Base-by-base conservation (phyloP, 225 moss, liverwort and hornwort species). In the Marchantia paleacea region DNA sequence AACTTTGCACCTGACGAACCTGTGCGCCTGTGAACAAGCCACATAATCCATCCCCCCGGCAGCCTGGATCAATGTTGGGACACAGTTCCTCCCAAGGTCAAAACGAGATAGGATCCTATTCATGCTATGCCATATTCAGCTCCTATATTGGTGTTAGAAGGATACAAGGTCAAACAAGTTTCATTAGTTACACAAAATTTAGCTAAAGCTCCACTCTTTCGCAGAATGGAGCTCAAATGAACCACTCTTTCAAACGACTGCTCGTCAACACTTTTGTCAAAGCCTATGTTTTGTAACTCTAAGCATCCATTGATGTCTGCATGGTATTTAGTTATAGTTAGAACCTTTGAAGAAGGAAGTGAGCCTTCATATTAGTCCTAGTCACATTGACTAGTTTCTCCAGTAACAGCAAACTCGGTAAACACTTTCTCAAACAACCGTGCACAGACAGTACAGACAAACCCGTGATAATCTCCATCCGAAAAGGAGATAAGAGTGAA, bases 1-100 rank as follows among this genome's bases (percentile, higher is more conserved):
- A 83, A 84, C 72, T 86, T 86, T 82, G 80, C 77, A 80, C 83
- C 55, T 70, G 87, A 80, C 80, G 86, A 80, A 80, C 86, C 88
- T 75, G 86, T 89, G 72, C 81, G 88, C 88, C 88, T 89, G 88
- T 89, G 88, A 86, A 89, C 81, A 79, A 85, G 83, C 88, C 86
- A 86, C 83, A 85, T 83, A 82, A 83, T 85, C 83, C 85, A 83
- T 82, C 85, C 88, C 82, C 85, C 81, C 80, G 78, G 83, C 86
- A 88, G 83, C 83, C 84, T 83, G 86, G 81, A 85, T 87, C 82
- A 87, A 87, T 87, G 82, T 84, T 78, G 76, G 82, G 77, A 87
- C 79, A 87, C 28, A 76, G 72, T 80, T 84, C 70, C 60, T 72
- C 61, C 73, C 75, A 49, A 29, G 75, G 76, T 84, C 69, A 84